A percentile compares a stretch with the other conserved stretches of the same genome.
These are phyloP conservation scores for Nitzschia putrida DNA, from an alignment of 108 stramenopile species.

Conservation along the genomic window DNA sequence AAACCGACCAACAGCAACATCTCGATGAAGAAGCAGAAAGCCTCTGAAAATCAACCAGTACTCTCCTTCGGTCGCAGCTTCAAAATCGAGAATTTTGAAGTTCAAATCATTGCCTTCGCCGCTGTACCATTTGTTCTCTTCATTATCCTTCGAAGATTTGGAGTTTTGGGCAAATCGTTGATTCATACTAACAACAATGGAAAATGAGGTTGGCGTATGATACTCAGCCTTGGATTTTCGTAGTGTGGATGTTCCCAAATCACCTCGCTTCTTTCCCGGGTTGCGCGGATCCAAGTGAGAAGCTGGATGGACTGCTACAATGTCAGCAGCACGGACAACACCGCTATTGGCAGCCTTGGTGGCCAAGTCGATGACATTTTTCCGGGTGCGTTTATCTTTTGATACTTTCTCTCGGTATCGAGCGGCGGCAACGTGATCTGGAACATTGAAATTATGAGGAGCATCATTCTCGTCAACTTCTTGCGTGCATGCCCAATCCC, in stretches of 20 bases:
- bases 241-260: conserved; percentile 69
- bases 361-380: conserved; percentile 43
- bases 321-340: conserved; percentile 52
- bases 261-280: conserved; percentile 40
- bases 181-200: conserved; percentile 43
- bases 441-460: conserved; percentile 39
- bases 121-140: conserved; percentile 63
- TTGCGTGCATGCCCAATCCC: conserved; percentile 35
- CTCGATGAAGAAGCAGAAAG: conserved; percentile 80
- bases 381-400: conserved; percentile 46
- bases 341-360: conserved; percentile 54
- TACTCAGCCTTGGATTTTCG: conserved; percentile 68
- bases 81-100: conserved; percentile 77
- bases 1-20: conserved; percentile 76
- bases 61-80: conserved; percentile 86
- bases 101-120: conserved; percentile 61
- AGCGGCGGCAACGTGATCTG: conserved; percentile 69
- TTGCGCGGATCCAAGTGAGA: conserved; percentile 67
- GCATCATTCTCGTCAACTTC: conserved; percentile 35
- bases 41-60: conserved; percentile 89
- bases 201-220: conserved; percentile 66
- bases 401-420: conserved; percentile 59
- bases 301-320: conserved; percentile 86
- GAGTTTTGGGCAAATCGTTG: conserved; percentile 37
- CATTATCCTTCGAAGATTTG: background rate